Conservation (phyloP, 2,329 filamentous ascomycete genomes). For the Pseudonectria foliicola region DNA sequence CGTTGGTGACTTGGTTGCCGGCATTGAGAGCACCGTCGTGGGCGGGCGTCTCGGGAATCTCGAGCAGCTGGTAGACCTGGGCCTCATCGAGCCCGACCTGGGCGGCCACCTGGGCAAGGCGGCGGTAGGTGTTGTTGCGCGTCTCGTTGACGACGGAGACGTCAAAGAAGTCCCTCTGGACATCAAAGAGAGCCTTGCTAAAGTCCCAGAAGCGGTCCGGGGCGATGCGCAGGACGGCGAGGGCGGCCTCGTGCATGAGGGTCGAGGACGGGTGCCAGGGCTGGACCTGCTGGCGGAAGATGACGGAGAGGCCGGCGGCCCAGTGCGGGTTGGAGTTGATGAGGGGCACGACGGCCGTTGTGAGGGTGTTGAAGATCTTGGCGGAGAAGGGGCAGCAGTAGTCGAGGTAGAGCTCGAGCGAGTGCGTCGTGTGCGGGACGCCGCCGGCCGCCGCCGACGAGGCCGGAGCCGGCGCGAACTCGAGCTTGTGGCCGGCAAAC, state of each 20-base stretch:
- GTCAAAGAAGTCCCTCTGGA: constrained; percentile 78
- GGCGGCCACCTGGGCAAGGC: constrained; percentile 68
- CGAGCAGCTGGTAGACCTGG: constrained; percentile 62
- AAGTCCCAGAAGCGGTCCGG: constrained; percentile 76
- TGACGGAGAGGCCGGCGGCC: constrained; percentile 55
- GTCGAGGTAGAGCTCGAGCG: constrained; percentile 67
- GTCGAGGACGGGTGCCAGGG: constrained; percentile 90
- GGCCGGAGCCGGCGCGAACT: constrained; percentile 33
- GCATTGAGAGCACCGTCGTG: constrained; percentile 64
- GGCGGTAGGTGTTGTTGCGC: constrained; percentile 74
- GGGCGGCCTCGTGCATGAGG: constrained; percentile 72
- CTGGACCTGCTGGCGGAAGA: constrained; percentile 89
- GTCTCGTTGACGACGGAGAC: constrained; percentile 75
- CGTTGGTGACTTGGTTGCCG: constrained; percentile 77
- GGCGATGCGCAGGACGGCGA: constrained; percentile 67
- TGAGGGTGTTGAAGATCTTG: constrained; percentile 69
- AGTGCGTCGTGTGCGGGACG: constrained; percentile 44
- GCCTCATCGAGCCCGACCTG: constrained; percentile 62
- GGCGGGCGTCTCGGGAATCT: constrained; percentile 59
- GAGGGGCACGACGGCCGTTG: constrained; percentile 55
- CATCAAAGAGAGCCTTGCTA: constrained; percentile 55
- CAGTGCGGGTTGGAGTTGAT: constrained; percentile 54
- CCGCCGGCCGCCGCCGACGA: constrained; percentile 28
- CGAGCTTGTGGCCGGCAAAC: constrained; percentile 65
- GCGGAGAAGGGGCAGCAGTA: constrained; percentile 77